phyloP scores from a whole-genome alignment of 345 rosid species.

The Aquilaria sinensis region DNA sequence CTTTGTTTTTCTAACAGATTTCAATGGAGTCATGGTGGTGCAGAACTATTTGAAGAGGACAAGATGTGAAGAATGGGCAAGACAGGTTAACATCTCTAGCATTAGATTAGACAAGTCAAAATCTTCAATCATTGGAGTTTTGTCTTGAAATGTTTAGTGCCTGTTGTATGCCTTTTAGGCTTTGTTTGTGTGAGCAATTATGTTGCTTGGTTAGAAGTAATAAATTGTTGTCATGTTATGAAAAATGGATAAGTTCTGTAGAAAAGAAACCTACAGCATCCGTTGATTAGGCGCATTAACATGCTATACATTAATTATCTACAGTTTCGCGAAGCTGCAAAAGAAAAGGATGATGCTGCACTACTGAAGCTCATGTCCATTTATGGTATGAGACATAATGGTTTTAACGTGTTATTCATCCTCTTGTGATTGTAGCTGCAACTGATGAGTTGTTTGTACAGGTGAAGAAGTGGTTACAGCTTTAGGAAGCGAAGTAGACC shows the following conservation, averaged over 20 bases:
- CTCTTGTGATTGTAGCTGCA: not conserved
- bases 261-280: too few relatives aligned
- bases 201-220: not conserved
- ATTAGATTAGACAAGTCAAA: too few relatives aligned
- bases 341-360: constrained; percentile 51
- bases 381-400: constrained; percentile 46
- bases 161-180: not conserved
- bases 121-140: not conserved
- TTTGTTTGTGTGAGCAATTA: not conserved
- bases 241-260: too few relatives aligned
- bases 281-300: not conserved
- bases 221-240: not conserved
- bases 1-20: constrained; percentile 56
- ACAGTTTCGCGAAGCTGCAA: constrained; percentile 79
- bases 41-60: constrained; percentile 82
- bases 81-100: constrained; percentile 41
- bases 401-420: not conserved
- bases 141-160: not conserved
- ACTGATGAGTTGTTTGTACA: constrained; percentile 17
- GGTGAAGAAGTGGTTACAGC: constrained; percentile 99
- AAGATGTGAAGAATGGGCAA: constrained; percentile 86
- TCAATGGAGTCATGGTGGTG: constrained; percentile 78
- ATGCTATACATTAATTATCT: constrained; percentile 13
- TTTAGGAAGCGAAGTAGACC: constrained; percentile 94
- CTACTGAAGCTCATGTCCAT: constrained; percentile 77